Base-by-base conservation (phyloP, 2,329 filamentous ascomycete genomes). In the Penicillium sp. region DNA sequence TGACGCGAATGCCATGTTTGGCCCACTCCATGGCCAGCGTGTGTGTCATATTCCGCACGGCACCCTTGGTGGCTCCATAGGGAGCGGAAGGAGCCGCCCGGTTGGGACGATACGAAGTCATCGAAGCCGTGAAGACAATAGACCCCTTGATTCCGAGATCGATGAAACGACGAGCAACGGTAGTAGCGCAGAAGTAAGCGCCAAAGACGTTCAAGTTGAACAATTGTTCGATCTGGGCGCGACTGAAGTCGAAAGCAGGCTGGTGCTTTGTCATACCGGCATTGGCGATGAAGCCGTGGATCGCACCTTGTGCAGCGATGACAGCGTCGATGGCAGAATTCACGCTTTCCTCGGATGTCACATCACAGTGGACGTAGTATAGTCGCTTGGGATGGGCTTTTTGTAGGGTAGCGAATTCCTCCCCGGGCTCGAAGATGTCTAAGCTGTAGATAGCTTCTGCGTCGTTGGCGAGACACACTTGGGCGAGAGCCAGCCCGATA, bases 71-170 rank as follows among this genome's bases (percentile, higher is more conserved):
- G 13, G 64, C 71, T 33, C 71, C 70, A 38, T 75, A 76, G 0
- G 74, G 71, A 0, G 76, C 76, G 5, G 75, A 77, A 2, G 76
- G 77, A 9, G 73, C 75, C 13, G 75, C 75, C n/a, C 74, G 65
- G 59, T 77, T 76, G 1, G 73, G 73, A 2, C 73, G 67, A 58
- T 77, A 75, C 3, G 66, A 71, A 3, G 74, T 73, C 72, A 76
- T 77, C 51, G 64, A 69, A 1, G 73, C 69, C 5, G 74, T 77
- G 59, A 76, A 73, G 45, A 76, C 71, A 24, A 68, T 66, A 0
- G 60, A 63, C 1, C 64, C 66, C 52, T 64, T 64, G 44, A 65
- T 62, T 1, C 70, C 70, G 5, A 73, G 66, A 53, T 69, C 62
- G 24, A 73, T 72, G 55, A 74, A 73, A 51, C 59, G 58, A 29